Base-by-base conservation (phyloP, 192 early-diverging fungal genomes). In the Geranomyces variabilis region DNA sequence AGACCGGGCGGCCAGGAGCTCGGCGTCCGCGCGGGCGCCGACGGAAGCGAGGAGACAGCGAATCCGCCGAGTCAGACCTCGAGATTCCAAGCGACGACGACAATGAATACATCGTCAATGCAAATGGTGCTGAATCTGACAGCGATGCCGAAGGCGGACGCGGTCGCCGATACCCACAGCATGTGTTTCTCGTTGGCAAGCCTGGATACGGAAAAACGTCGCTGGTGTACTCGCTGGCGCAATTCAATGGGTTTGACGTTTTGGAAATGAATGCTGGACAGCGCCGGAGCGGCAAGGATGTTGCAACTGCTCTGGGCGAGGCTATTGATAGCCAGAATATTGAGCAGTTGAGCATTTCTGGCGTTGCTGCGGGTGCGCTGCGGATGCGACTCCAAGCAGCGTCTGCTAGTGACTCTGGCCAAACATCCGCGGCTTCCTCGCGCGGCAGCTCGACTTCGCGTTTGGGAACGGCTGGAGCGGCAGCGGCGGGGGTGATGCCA, bases 251-350 rank as follows among this genome's bases (percentile, higher is more conserved):
- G 0, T 95, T 87, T 69, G 87, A 90, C 29, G 88, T 93, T 19
- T 82, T 90, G 66, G 93, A 95, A 75, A 81, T 93, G 2, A 84
- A 93, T 68, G 79, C 91, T 0, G 87, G 88, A 1, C 79, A 81
- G 67, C 77, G 83, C 24, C 84, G 93, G 29, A 87, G 83, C 13
- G 90, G 90, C 28, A 91, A 90, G 59, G 91, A 93, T n/a, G 69
- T 95, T 0, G 21, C 87, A 41, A 80, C 73, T 3, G 61, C 85
- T 14, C 73, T 93, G 0, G 87, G 88, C 2, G 92, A 92, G 60
- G 88, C 90, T 62, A 90, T 91, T 0, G 75, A 86, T 56, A 93
- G 86, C 51, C 93, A 95, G 59, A 84, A 81, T n/a, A 89, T 94
- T 5, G 55, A 15, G 36, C 2, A 67, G 73, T n/a, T 14, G 19